Evolutionary conservation across 192 early-diverging fungal genomes (phyloP).

Genomic region (Dissophora globulifera): DNA sequence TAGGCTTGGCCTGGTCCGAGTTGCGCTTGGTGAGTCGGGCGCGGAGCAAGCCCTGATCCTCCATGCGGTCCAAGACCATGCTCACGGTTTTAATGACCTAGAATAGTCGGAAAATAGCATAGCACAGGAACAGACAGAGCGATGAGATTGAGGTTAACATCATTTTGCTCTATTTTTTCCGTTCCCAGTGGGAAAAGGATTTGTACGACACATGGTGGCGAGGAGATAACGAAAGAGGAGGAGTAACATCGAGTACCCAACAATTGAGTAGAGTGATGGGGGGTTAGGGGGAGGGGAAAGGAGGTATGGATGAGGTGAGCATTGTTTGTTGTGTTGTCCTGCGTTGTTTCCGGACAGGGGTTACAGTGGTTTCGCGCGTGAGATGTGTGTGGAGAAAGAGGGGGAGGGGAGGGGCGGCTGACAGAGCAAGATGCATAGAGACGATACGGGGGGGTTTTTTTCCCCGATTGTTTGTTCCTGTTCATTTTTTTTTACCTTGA

Average conservation of each 20-base stretch:
- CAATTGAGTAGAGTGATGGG: no score
- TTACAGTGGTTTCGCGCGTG: no score
- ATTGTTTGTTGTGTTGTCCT: no score
- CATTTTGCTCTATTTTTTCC: no score
- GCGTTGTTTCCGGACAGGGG: no score
- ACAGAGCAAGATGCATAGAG: background rate
- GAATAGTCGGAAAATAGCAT: slow-evolving; percentile 1
- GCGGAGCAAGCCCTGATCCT: slow-evolving; percentile 68
- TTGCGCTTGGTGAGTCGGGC: slow-evolving; percentile 53
- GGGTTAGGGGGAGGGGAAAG: no score
- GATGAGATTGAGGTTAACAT: background rate
- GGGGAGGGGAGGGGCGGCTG: background rate
- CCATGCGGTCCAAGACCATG: slow-evolving; percentile 80
- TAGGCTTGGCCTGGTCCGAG: slow-evolving; percentile 70
- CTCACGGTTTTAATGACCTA: slow-evolving; percentile 88
- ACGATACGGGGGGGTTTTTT: no score
- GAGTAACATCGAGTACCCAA: no score
- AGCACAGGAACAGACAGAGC: background rate
- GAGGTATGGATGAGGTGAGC: background rate
- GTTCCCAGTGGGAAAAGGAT: background rate
- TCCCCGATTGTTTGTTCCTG: no score
- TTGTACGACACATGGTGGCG: no score
- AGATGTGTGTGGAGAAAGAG: no score
- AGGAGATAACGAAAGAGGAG: no score
- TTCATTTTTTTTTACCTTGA: slow-evolving; percentile 89